Evolutionary conservation across 768 basidiomycete species (phyloP).

Genomic region (Lanmaoa rubissima): DNA sequence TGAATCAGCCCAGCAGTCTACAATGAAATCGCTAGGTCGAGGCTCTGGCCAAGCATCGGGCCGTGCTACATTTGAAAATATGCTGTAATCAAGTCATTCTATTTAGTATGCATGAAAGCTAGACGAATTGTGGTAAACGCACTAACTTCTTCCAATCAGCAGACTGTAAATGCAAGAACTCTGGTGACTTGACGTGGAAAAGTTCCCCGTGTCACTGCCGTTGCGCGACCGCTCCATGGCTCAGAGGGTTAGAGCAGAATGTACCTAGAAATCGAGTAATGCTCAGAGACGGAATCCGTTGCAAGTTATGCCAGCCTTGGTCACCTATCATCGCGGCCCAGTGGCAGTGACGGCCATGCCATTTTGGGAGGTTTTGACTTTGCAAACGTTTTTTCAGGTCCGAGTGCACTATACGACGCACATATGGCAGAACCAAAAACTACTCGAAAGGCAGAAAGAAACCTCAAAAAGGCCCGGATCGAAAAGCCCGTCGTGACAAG

Average conservation of each 20-base stretch:
- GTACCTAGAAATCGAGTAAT: background rate
- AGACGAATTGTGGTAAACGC: background rate
- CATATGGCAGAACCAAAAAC: conserved; percentile 18
- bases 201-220: background rate
- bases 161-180: background rate
- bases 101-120: background rate
- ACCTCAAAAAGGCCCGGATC: conserved; percentile 24
- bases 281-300: background rate
- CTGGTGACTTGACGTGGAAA: background rate
- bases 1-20: conserved; percentile 11
- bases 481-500: conserved; percentile 10
- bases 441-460: conserved; percentile 22
- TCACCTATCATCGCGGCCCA: too few relatives aligned
- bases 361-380: conserved; percentile 5
- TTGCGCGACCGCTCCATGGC: background rate
- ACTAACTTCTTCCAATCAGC: background rate
- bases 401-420: background rate
- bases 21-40: conserved; percentile 1
- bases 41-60: background rate
- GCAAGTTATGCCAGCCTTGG: background rate
- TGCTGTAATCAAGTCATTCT: too few relatives aligned
- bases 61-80: too few relatives aligned
- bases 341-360: background rate
- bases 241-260: background rate
- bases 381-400: background rate